Base-by-base conservation (phyloP, 306 rosid species). In the Vicia faba region DNA sequence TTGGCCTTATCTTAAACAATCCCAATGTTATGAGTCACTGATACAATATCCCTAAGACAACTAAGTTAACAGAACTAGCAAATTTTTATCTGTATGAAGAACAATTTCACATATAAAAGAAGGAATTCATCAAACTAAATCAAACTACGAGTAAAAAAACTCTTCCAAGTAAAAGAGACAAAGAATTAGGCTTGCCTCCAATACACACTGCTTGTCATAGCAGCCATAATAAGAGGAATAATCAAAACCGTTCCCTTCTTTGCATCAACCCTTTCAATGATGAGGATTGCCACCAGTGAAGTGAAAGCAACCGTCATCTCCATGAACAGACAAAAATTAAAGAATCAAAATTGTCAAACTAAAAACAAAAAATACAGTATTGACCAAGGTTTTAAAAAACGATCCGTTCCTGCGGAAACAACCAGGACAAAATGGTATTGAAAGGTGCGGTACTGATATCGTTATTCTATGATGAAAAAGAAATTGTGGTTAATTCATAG, bases 181-280 rank as follows among this genome's bases (percentile, higher is more conserved):
- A 43, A 48, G 64, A 63, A 68, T 19, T 31, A 60, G 39, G 66
- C 95, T 83, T 81, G 82, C 98, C 96, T 89, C 98, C 96, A 92
- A 75, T 89, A 86, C 62, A 84, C 74, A 64, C 81, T 83, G 82
- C 85, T 83, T 11, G 83, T 40, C 61, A 87, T 60, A 46, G 89
- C 95, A 1, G 69, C 84, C 81, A 81, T 41, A 61, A 87, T 63
- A 46, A 92, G 80, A 62, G 95, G 91, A 33, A 83, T 64, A 60
- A 89, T 75, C 18, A 86, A 87, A 50, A 81, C 14, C 3, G 66
- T 84, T 70, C 98, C 98, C 98, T 79, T 89, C 75, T 71, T 58
- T 68, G 78, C 89, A 79, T 92, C 98, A 75, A 92, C 69, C 86
- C 98, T 85, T 84, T 89, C 98, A 57, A 85, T 92, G 83, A 89